These are phyloP conservation scores for Pugionium cornutum DNA, from an alignment of 345 rosid genomes.

Conservation along the genomic window DNA sequence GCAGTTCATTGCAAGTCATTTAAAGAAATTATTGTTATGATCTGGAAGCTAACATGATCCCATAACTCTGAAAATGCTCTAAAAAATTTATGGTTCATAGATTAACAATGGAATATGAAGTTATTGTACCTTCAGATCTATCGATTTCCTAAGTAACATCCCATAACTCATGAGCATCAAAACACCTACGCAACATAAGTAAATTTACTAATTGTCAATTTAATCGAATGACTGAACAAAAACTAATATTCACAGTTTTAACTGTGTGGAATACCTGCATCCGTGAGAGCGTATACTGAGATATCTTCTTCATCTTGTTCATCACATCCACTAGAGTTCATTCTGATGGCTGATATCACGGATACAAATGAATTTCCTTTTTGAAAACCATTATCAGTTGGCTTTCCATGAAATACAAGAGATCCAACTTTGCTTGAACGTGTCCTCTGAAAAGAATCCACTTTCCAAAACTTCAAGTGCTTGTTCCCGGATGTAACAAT, in stretches of 20 bases:
- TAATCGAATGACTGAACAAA: background rate
- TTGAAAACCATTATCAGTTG: constrained; percentile 56
- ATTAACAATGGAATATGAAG: constrained; percentile 9
- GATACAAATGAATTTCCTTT: constrained; percentile 69
- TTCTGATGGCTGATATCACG: constrained; percentile 48
- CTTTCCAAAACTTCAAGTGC: constrained; percentile 74
- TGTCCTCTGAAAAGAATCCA: constrained; percentile 57
- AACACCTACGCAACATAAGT: constrained; percentile 52
- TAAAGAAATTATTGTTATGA: background rate
- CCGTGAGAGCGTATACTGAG: constrained; percentile 60
- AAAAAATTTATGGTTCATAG: background rate
- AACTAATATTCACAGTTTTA: constrained; percentile 10
- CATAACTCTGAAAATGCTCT: too few relatives aligned
- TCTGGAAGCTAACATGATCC: background rate
- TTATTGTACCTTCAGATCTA: constrained; percentile 59
- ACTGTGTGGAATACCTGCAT: constrained; percentile 49
- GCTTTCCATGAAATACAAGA: constrained; percentile 53
- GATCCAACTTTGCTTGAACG: constrained; percentile 48
- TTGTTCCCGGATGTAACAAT: constrained; percentile 77
- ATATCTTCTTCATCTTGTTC: constrained; percentile 44
- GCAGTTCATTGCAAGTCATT: constrained; percentile 31
- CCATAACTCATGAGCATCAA: constrained; percentile 56
- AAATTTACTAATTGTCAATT: constrained; percentile 18
- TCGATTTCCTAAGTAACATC: constrained; percentile 50
- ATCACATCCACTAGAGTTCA: constrained; percentile 30